Conservation (phyloP, 345 rosid species). For the Luvunga scandens region DNA sequence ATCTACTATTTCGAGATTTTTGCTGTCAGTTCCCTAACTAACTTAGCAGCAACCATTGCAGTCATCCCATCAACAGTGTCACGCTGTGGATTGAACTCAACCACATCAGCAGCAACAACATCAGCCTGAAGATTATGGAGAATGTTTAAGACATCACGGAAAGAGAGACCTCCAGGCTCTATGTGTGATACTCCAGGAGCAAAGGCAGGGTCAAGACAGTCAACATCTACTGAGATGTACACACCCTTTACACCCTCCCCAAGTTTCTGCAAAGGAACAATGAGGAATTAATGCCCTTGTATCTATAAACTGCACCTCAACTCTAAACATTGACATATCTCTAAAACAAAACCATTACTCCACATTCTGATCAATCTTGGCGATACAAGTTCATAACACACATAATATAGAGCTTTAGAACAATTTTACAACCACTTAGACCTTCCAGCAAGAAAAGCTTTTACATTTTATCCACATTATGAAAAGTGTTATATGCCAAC, state of each 20-base stretch:
- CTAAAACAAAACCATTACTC: neutral
- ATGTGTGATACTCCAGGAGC: slow-evolving; percentile 99
- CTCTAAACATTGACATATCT: neutral
- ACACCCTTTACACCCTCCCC: slow-evolving; percentile 98
- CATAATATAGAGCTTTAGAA: neutral
- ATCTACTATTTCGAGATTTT: slow-evolving; percentile 70
- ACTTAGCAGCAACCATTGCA: slow-evolving; percentile 97
- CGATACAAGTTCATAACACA: neutral
- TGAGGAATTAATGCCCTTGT: neutral
- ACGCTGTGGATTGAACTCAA: slow-evolving; percentile 95
- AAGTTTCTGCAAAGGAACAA: slow-evolving; percentile 59
- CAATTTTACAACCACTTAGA: neutral
- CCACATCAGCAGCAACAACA: slow-evolving; percentile 92
- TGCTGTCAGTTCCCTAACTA: slow-evolving; percentile 87
- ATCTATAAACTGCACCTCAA: neutral
- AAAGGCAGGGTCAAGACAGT: slow-evolving; percentile 97
- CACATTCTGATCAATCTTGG: neutral
- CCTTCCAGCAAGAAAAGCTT: neutral
- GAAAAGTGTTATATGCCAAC: neutral
- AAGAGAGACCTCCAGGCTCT: slow-evolving; percentile 97
- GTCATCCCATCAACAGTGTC: slow-evolving; percentile 99
- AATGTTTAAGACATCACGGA: slow-evolving; percentile 88
- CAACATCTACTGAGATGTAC: slow-evolving; percentile 83
- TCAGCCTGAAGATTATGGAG: slow-evolving; percentile 82
- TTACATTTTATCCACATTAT: neutral